Conservation (phyloP, 1,139 yeast genomes). For the Candida pseudoviswanathii region DNA sequence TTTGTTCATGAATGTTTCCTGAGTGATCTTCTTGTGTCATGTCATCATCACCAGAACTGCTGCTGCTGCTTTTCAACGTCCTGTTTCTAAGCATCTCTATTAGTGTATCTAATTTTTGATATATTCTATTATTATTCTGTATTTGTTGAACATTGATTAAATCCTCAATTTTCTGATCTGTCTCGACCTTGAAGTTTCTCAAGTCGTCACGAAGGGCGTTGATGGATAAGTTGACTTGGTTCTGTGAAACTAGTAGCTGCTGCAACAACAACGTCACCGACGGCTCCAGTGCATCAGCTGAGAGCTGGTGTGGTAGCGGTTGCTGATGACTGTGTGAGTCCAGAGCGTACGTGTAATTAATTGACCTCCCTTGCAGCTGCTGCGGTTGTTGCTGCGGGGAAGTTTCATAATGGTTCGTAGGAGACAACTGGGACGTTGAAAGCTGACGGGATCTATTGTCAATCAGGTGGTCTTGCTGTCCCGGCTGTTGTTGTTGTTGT, state of each 20-base stretch:
- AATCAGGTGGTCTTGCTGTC: not conserved
- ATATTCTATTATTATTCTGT: not conserved
- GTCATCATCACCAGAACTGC: constrained; percentile 5
- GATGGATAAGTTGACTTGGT: constrained; percentile 16
- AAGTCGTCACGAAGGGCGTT: constrained; percentile 20
- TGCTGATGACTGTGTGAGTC: not conserved
- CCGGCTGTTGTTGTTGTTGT: not conserved
- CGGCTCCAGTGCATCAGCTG: not conserved
- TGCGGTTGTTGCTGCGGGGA: not conserved
- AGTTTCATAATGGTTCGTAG: not conserved
- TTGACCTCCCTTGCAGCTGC: not conserved
- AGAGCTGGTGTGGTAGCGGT: not conserved
- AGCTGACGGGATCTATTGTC: not conserved
- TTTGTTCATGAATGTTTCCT: constrained; percentile 1
- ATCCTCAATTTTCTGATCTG: constrained; percentile 16
- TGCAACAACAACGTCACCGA: constrained; percentile 5
- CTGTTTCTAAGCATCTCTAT: constrained; percentile 3
- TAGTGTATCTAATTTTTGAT: constrained; percentile 7
- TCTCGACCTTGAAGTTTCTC: constrained; percentile 17
- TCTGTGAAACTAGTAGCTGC: constrained; percentile 9
- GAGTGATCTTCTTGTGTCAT: constrained; percentile 4
- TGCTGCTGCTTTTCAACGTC: not conserved
- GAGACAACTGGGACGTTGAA: constrained; percentile 1
- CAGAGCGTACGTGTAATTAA: not conserved
- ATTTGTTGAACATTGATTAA: constrained; percentile 8